Evolutionary conservation across 2,329 filamentous ascomycete genomes (phyloP).

Genomic region (Cladosporium halotolerans): DNA sequence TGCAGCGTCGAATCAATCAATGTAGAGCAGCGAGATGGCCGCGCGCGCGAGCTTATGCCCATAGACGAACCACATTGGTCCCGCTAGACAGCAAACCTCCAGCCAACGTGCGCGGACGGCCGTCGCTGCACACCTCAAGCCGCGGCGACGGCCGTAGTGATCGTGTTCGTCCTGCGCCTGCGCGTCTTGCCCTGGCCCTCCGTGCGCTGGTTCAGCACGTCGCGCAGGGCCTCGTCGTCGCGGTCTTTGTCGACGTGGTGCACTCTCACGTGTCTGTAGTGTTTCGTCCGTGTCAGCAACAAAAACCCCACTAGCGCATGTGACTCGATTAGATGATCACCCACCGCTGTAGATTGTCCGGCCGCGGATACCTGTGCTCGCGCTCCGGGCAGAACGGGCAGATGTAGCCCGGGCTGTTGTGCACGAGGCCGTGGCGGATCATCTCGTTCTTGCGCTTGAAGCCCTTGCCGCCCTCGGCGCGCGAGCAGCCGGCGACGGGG

Average conservation of each 20-base stretch:
- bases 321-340: constrained; percentile 20
- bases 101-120: no score
- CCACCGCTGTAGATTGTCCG: constrained; percentile 91
- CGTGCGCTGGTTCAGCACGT: constrained; percentile 77
- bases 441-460: constrained; percentile 67
- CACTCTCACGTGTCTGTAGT: constrained; percentile 74
- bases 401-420: constrained; percentile 88
- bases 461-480: constrained; percentile 56
- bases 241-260: constrained; percentile 87
- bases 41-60: no score
- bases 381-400: constrained; percentile 93
- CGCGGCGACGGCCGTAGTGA: neutral
- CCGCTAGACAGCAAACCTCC: no score
- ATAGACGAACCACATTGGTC: no score
- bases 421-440: constrained; percentile 77
- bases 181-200: constrained; percentile 78
- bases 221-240: constrained; percentile 72
- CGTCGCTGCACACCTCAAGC: neutral
- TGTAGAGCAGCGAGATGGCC: no score
- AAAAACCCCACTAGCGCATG: neutral
- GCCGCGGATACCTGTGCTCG: constrained; percentile 89
- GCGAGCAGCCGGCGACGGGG: constrained; percentile 51
- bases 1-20: no score
- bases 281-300: no score
- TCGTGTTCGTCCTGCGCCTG: constrained; percentile 52